Conservation (phyloP, 2,329 filamentous ascomycete genomes). For the Arthroderma sp. region DNA sequence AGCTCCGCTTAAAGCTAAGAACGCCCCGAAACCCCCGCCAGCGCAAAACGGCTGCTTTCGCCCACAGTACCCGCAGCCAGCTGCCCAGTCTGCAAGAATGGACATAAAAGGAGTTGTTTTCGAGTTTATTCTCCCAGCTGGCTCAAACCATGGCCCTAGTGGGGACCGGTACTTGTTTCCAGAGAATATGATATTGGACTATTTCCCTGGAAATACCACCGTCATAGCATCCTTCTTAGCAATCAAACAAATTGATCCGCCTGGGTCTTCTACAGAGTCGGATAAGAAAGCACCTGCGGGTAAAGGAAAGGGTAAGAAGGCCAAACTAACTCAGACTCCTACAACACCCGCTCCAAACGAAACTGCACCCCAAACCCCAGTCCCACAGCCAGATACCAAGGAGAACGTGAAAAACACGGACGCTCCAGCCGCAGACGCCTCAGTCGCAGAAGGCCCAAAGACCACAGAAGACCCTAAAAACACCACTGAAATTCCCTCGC, state of each 20-base stretch:
- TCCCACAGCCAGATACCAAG: slow-evolving; percentile 5
- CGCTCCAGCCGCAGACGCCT: slow-evolving; percentile 19
- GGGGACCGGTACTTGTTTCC: slow-evolving; percentile 40
- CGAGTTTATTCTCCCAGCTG: slow-evolving; percentile 36
- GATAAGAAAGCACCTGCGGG: slow-evolving; percentile 20
- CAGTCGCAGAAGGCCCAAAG: slow-evolving; percentile 17
- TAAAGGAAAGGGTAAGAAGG: slow-evolving; percentile 31
- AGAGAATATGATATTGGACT: slow-evolving; percentile 39
- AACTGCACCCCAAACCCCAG: slow-evolving; percentile 8
- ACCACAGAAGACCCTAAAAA: slow-evolving; percentile 6
- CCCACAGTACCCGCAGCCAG: slow-evolving; percentile 21
- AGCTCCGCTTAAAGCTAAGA: slow-evolving; percentile 28
- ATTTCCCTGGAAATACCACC: slow-evolving; percentile 34
- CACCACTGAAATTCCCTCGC: slow-evolving; percentile 6
- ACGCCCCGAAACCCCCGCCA: slow-evolving; percentile 25
- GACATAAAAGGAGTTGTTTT: slow-evolving; percentile 38
- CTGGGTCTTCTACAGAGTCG: slow-evolving; percentile 16
- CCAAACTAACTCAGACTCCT: slow-evolving; percentile 15
- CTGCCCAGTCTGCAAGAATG: slow-evolving; percentile 24
- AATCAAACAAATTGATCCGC: slow-evolving; percentile 32
- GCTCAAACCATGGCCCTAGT: slow-evolving; percentile 30
- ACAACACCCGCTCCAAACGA: slow-evolving; percentile 15
- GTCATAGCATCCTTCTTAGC: slow-evolving; percentile 39
- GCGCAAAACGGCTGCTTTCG: slow-evolving; percentile 19
- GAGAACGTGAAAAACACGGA: neutral